Conservation (phyloP, 306 rosid genomes). For the Corylus americana region DNA sequence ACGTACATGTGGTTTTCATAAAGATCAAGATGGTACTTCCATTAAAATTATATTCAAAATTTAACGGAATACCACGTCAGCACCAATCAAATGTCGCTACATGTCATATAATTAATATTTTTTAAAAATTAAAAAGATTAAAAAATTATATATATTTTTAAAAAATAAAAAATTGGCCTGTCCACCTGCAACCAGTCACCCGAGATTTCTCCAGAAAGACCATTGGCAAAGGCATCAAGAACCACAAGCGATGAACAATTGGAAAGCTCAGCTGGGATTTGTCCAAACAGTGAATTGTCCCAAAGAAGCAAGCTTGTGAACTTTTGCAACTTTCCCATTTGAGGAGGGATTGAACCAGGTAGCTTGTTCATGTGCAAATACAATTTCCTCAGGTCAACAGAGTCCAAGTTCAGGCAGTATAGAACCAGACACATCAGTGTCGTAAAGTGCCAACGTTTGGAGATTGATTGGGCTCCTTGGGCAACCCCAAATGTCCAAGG, state of each 20-base stretch:
- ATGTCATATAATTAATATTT: no score
- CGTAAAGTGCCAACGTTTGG: slow-evolving; percentile 83
- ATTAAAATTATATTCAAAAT: no score
- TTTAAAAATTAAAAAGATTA: no score
- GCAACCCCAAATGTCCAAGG: no score
- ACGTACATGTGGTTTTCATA: no score
- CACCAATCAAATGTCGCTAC: no score
- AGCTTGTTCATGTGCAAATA: slow-evolving; percentile 85
- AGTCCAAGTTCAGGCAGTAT: slow-evolving; percentile 75
- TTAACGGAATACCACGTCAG: no score
- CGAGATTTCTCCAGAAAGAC: slow-evolving; percentile 72
- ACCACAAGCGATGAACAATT: slow-evolving; percentile 84
- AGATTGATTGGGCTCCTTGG: slow-evolving; percentile 39
- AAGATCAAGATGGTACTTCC: no score
- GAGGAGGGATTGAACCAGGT: slow-evolving; percentile 70
- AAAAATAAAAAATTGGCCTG: no score
- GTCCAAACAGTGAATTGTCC: slow-evolving; percentile 72
- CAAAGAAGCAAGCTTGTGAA: slow-evolving; percentile 80
- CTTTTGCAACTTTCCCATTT: slow-evolving; percentile 74
- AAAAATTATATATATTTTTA: no score
- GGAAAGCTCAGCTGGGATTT: slow-evolving; percentile 77
- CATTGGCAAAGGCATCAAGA: slow-evolving; percentile 79
- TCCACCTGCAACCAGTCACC: slow-evolving; percentile 26
- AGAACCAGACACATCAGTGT: slow-evolving; percentile 75
- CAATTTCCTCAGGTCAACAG: slow-evolving; percentile 78